These are phyloP conservation scores for Boletellus deceptivus DNA, from an alignment of 1,284 basidiomycete genomes.

Conservation along the genomic window DNA sequence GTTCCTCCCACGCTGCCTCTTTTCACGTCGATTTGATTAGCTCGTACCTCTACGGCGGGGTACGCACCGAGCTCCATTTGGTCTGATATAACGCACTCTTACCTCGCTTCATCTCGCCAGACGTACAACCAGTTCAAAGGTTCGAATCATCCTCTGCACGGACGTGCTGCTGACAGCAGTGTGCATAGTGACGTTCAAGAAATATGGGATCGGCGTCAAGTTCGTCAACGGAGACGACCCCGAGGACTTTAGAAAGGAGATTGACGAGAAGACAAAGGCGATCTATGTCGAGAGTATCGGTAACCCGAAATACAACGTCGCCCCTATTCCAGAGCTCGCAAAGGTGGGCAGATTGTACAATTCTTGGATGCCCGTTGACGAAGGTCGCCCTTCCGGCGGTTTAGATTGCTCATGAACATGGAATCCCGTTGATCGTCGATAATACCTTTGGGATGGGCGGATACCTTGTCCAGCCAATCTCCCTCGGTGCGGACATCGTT, in stretches of 20 bases:
- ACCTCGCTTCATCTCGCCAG: constrained; percentile 26
- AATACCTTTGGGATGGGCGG: constrained; percentile 90
- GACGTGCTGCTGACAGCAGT: neutral
- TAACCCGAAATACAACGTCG: constrained; percentile 81
- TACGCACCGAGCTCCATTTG: constrained; percentile 31
- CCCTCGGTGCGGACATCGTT: constrained; percentile 82
- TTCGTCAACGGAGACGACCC: constrained; percentile 68
- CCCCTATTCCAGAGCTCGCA: constrained; percentile 70
- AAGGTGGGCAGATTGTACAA: constrained; percentile 43
- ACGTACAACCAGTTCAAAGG: constrained; percentile 92
- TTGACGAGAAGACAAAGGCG: constrained; percentile 76
- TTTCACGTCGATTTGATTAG: constrained; percentile 26
- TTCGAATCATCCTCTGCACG: constrained; percentile 19
- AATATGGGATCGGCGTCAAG: constrained; percentile 76
- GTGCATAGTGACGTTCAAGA: constrained; percentile 66
- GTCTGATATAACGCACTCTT: neutral
- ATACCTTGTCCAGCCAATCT: constrained; percentile 58
- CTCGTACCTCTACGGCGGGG: constrained; percentile 67
- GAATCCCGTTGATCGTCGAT: constrained; percentile 82
- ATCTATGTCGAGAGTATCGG: constrained; percentile 84
- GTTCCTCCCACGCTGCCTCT: too few species aligned
- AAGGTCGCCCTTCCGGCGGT: neutral
- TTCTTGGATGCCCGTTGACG: neutral
- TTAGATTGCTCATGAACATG: constrained; percentile 71
- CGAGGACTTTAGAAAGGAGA: constrained; percentile 67